Base-by-base conservation (phyloP, 805 yeast genomes). In the Wickerhamiella galacta region DNA sequence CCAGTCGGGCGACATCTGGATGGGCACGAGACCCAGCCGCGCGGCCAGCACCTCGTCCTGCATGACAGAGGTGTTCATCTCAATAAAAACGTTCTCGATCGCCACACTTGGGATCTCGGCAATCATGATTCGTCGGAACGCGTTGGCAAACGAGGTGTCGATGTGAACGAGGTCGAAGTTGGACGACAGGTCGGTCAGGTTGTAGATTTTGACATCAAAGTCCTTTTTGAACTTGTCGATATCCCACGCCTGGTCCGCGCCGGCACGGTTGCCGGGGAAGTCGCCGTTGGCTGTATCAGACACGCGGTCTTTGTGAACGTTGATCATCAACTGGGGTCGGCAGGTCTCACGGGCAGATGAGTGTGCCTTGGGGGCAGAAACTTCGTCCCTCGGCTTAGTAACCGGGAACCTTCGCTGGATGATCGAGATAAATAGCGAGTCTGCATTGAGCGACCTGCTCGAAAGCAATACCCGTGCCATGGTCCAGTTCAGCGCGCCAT, bases 11-110 rank as follows among this genome's bases (percentile, higher is more conserved):
- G 82, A 92, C 29, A 82, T 78, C 44, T 75, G 77, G 45, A 90
- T 64, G 21, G 98, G 98, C 31, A 87, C 66, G 42, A 90, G 65
- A 31, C 98, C 98, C 41, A 90, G 74, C 62, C 98, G 73, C 52
- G 82, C 95, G 4, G 98, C 87, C 43, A 90, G 67, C 14, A 90
- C 95, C 60, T 90, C 98, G 55, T 90, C 98, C 56, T 85, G 95
- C 42, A 90, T 81, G 31, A 90, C 95, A 1, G 95, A 81, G 1
- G 98, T 90, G 57, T 90, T 90, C 65, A 82, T 87, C 61, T 78
- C 78, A 38, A 90, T 68, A 52, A 75, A 83, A 12, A 90, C 82
- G 40, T 80, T 72, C 56, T 90, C 98, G 16, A 94, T 78, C 11
- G 98, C 96, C 30, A 87, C 92, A 2, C 90, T 70, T 15, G 98